Evolutionary conservation across 1,284 basidiomycete species (phyloP), one percentile per base, ranked within the genome.

Genomic region (Cryptococcus hybrid): DNA sequence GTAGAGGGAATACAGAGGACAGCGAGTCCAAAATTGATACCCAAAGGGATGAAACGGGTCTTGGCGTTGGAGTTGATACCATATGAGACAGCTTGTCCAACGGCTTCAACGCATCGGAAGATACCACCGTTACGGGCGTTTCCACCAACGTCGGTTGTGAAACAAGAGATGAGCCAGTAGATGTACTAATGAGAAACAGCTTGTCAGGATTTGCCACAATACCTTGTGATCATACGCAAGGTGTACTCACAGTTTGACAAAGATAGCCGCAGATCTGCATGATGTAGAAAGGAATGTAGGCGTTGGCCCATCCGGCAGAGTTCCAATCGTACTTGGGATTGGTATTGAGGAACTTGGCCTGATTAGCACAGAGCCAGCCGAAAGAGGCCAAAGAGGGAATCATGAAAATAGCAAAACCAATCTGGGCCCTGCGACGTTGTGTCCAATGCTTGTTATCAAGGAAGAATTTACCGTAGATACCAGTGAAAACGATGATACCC

Each of bases 151-250:
- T 62, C 59, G 18, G 48, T 34, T 9, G 54, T 45, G 52, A 62
- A 66, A 47, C 58, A 63, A 6, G 58, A 61, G 24, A 69, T 46
- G 24, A 69, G 50, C 66, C 67, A 69, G 52, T 69, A 69, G 47
- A 66, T 54, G 52, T 47, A 47, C 47, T 47, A 13, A 7, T 9
- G 30, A 30, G 30, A 4, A 30, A 4, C 24, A 30, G 18, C 6
- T 35, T 34, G 35, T 24, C 18, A 24, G 47, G 6, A 47, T 11
- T 30, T 30, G 3, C 3, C 30, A 30, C 3, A 30, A 30, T 30
- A 30, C 30, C 3, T 30, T 30, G 30, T 30, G 2, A 35, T 18
- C 8, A 24, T 7, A 11, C 3, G 47, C 24, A 36, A 30, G 7
- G 43, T 13, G 36, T 3, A 62, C 57, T 55, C 18, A 57, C 56